A percentile compares a stretch with the other conserved stretches of the same genome.
These are phyloP conservation scores for Amoeboaphelidium protococcarum DNA, from an alignment of 371 early-diverging fungal species.

Conservation along the genomic window DNA sequence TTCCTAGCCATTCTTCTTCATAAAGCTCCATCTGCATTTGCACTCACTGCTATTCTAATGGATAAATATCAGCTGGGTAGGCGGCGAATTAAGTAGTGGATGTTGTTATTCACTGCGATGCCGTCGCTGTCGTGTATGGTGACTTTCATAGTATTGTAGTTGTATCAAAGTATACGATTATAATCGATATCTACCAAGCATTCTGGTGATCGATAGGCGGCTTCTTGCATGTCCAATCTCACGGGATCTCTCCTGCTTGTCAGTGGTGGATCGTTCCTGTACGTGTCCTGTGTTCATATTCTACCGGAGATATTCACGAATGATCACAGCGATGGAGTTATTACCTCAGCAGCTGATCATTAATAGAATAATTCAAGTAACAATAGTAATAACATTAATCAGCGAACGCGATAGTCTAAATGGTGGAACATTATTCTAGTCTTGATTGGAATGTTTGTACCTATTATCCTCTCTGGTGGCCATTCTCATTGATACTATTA, in stretches of 20 bases:
- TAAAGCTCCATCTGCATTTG: constrained; percentile 85
- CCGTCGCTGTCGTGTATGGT: constrained; percentile 56
- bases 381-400: too few species aligned
- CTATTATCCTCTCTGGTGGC: too few species aligned
- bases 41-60: constrained; percentile 51
- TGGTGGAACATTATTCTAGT: too few species aligned
- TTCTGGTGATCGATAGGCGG: constrained; percentile 32
- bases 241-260: constrained; percentile 52
- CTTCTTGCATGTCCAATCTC: too few species aligned
- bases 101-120: constrained; percentile 49
- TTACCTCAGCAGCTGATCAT: too few species aligned
- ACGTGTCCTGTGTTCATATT: constrained; percentile 59
- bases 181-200: constrained; percentile 4
- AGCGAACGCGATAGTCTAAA: too few species aligned
- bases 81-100: constrained; percentile 33
- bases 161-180: not conserved
- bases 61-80: constrained; percentile 29
- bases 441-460: too few species aligned
- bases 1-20: constrained; percentile 88
- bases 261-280: constrained; percentile 68
- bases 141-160: constrained; percentile 25
- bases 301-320: constrained; percentile 28
- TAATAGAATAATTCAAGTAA: too few species aligned
- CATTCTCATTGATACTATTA: too few species aligned
- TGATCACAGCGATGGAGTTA: too few species aligned